These are phyloP conservation scores for Allium sativum DNA, from an alignment of 106 monocot species.

Conservation along the genomic window DNA sequence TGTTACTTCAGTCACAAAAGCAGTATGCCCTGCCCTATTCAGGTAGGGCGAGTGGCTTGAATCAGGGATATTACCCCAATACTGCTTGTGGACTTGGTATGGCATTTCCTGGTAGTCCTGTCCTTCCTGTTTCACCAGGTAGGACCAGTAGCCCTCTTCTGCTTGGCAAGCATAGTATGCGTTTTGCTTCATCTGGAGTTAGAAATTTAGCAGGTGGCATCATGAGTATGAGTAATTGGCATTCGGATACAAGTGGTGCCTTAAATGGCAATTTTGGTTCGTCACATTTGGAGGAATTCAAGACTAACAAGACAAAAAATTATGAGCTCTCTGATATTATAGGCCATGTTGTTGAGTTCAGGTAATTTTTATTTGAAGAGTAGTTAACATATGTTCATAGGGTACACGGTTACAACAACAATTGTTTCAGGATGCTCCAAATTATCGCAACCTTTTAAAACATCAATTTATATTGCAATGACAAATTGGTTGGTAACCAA, in stretches of 20 bases:
- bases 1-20: constrained; percentile 59
- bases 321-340: constrained; percentile 88
- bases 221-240: constrained; percentile 12
- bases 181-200: constrained; percentile 34
- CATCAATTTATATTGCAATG: too few relatives aligned
- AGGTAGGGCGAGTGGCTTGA: constrained; percentile 28
- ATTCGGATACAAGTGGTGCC: constrained; percentile 10
- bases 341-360: constrained; percentile 95
- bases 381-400: too few relatives aligned
- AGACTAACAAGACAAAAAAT: constrained; percentile 81
- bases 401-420: not conserved
- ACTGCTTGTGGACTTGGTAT: constrained; percentile 40
- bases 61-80: constrained; percentile 50
- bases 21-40: constrained; percentile 48
- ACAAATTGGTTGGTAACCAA: too few relatives aligned
- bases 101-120: constrained; percentile 46
- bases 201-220: constrained; percentile 42
- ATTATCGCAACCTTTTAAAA: too few relatives aligned
- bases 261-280: constrained; percentile 53
- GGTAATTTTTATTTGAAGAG: constrained; percentile 26
- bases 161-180: constrained; percentile 43
- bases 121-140: constrained; percentile 37
- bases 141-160: constrained; percentile 59
- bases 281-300: constrained; percentile 86
- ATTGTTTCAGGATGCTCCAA: too few relatives aligned